phyloP scores from a whole-genome alignment of 352 stramenopile species.

The Halophytophthora polymorphica region DNA sequence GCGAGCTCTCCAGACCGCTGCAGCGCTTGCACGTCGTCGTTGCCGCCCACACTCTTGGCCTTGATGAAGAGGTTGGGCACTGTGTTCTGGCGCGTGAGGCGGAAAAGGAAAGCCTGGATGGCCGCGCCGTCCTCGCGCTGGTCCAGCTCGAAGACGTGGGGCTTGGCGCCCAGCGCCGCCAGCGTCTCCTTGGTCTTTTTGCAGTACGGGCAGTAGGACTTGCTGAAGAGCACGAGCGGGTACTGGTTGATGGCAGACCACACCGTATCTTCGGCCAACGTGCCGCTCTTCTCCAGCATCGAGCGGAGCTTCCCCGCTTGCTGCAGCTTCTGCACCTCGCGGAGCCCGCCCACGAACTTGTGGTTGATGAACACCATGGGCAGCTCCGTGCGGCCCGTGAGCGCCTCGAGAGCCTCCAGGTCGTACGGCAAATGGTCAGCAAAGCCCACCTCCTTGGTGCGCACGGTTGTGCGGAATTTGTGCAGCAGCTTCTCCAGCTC shows the following conservation, averaged over 20 bases:
- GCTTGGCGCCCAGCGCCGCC: conserved; percentile 50
- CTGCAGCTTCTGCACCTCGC: conserved; percentile 89
- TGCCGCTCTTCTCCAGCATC: conserved; percentile 80
- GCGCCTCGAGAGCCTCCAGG: conserved; percentile 68
- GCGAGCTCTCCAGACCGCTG: conserved; percentile 86
- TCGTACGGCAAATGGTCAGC: conserved; percentile 61
- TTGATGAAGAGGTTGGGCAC: conserved; percentile 99
- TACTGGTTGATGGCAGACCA: conserved; percentile 71
- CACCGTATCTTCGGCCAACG: conserved; percentile 69
- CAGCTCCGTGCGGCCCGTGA: conserved; percentile 90
- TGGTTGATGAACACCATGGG: conserved; percentile 96
- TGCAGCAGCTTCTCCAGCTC: conserved; percentile 84
- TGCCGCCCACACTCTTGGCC: conserved; percentile 93
- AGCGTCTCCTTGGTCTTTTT: conserved; percentile 82
- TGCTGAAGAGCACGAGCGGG: conserved; percentile 78
- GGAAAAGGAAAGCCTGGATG: conserved; percentile 91
- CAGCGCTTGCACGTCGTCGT: conserved; percentile 91
- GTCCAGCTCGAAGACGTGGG: conserved; percentile 77
- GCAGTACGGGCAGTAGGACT: conserved; percentile 86
- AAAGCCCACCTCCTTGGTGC: conserved; percentile 59
- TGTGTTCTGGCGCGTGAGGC: conserved; percentile 92
- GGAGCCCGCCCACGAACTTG: conserved; percentile 92
- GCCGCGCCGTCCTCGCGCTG: conserved; percentile 81
- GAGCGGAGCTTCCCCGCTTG: conserved; percentile 76
- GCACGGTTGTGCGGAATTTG: conserved; percentile 57